A percentile compares a stretch with the other conserved stretches of the same genome.
Conservation (phyloP, 2,329 filamentous ascomycete species). For the Sphaceloma murrayae region DNA sequence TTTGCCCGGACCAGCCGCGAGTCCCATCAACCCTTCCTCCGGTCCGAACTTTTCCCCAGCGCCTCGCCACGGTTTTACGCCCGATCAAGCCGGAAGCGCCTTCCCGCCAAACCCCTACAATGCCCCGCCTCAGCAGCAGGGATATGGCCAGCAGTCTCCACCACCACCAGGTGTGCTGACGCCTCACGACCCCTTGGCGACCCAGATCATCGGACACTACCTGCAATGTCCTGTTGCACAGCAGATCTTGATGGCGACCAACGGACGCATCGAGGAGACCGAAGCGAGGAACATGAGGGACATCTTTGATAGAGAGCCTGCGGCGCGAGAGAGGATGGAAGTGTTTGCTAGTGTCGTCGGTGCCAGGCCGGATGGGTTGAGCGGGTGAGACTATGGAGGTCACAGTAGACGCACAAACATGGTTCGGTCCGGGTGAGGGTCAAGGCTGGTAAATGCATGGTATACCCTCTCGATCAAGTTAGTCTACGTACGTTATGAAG, state of each 20-base stretch:
- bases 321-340: conserved; percentile 51
- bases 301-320: conserved; percentile 57
- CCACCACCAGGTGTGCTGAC: conserved; percentile 18
- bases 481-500: no score
- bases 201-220: conserved; percentile 34
- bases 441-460: no score
- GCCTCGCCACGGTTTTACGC: conserved; percentile 25
- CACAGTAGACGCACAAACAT: no score
- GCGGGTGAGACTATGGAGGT: no score
- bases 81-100: conserved; percentile 23
- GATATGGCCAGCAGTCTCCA: conserved; percentile 22
- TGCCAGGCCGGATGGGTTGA: conserved; percentile 14
- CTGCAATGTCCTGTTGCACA: conserved; percentile 35
- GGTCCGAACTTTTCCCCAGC: conserved; percentile 32
- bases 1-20: conserved; percentile 26
- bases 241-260: conserved; percentile 29
- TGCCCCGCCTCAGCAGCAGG: conserved; percentile 28
- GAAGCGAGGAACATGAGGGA: conserved; percentile 66
- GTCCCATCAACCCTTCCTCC: conserved; percentile 31
- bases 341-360: conserved; percentile 20
- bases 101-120: conserved; percentile 34
- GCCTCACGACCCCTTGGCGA: conserved; percentile 29
- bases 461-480: no score
- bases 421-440: neutral
- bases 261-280: conserved; percentile 31